Base-by-base conservation (phyloP, 768 basidiomycete species). In the Hebeloma cylindrosporum region DNA sequence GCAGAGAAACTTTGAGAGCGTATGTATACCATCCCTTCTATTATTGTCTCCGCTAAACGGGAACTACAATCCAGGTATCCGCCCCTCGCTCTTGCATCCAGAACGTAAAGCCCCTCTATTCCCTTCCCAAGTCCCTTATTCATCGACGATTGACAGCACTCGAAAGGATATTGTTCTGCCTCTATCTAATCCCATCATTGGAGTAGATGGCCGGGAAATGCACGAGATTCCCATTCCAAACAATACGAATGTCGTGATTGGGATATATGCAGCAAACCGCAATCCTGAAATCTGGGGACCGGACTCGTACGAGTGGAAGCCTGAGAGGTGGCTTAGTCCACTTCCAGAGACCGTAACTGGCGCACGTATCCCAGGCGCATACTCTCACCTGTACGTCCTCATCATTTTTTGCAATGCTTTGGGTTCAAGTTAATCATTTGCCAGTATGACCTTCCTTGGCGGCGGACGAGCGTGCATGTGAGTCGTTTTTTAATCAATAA, bases 251-350 rank as follows among this genome's bases (percentile, higher is more conserved):
- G 36, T 77, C 20, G 37, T 68, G 27, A 52, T 73, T 14, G 69
- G 67, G 1, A 60, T 73, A 13, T 22, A 66, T 10, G 56, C 57
- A n/a, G 54, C 67, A 14, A 78, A 78, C 50, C 56, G 64, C 2
- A 67, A 71, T 51, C 63, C 63, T 9, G 60, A 60, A 1, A 51
- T 77, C 3, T 78, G 75, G 77, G 78, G 77, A 7, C 54, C 59
- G 8, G 75, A 79, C 46, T 67, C 71, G 2, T 44, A 54, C n/a
- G 70, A 75, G 43, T 78, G 74, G 74, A 76, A 74, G 50, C 77
- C 76, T 1, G 74, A 78, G 50, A 59, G 77, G 14, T 78, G 76
- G 77, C 59, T 76, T 1, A 50, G 60, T 2, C 64, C 64, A 0
- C 57, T 73, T 13, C 74, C 73, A 5, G 55, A 66, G 5, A 39